phyloP scores from a whole-genome alignment of 305 asterid genomes.

The Nicotiana rustica region DNA sequence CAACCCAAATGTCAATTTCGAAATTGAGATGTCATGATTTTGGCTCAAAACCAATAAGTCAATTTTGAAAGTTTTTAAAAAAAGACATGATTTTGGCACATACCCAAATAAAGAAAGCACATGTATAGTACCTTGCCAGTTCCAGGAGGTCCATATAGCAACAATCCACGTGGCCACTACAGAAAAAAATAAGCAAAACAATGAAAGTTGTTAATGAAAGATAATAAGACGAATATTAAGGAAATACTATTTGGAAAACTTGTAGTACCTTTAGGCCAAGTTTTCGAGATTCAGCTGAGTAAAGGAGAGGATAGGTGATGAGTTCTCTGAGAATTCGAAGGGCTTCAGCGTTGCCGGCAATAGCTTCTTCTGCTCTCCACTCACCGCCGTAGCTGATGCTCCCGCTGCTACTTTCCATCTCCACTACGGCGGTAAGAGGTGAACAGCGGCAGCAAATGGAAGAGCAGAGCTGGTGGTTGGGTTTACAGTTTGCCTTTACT shows the following conservation, averaged over 20 bases:
- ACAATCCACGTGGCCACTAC: slow-evolving; percentile 91
- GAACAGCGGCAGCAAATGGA: too few species aligned
- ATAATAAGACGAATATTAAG: background rate
- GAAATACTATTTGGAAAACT: background rate
- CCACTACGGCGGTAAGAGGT: background rate
- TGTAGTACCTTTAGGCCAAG: slow-evolving; percentile 76
- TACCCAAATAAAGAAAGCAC: background rate
- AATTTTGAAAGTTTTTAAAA: background rate
- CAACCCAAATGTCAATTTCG: background rate
- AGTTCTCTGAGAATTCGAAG: slow-evolving; percentile 76
- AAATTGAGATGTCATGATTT: background rate
- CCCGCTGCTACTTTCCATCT: slow-evolving; percentile 46
- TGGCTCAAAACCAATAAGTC: background rate
- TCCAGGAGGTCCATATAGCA: slow-evolving; percentile 96
- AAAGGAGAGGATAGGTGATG: slow-evolving; percentile 67
- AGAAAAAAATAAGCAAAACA: slow-evolving; percentile 13
- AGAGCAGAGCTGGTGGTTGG: background rate
- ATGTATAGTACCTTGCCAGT: slow-evolving; percentile 79
- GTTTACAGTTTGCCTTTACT: background rate
- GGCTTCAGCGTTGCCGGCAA: slow-evolving; percentile 80
- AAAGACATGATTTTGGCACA: background rate
- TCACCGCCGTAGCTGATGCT: slow-evolving; percentile 32
- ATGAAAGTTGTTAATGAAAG: background rate
- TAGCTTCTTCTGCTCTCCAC: slow-evolving; percentile 75
- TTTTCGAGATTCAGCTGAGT: slow-evolving; percentile 64